Evolutionary conservation across 1,139 yeast species (phyloP).

Genomic region (Diutina mesorugosa): DNA sequence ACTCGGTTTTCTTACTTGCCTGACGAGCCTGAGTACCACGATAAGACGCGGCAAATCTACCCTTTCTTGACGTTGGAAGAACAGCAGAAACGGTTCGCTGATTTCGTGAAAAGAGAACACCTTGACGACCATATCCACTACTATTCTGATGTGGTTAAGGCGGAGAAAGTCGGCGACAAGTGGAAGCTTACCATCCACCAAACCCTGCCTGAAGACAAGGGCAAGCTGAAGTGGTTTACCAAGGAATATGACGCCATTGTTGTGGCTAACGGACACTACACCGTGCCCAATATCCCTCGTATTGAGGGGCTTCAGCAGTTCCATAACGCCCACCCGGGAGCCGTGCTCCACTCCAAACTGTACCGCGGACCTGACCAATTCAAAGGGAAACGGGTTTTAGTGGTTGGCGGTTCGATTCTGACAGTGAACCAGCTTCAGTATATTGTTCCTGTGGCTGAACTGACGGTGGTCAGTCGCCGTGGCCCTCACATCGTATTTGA

Average conservation of each 20-base stretch:
- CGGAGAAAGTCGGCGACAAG: slow-evolving; percentile 14
- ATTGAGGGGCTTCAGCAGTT: slow-evolving; percentile 3
- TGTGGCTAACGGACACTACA: slow-evolving; percentile 11
- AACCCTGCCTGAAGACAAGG: background rate
- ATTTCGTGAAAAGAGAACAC: slow-evolving; percentile 16
- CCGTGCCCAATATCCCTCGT: slow-evolving; percentile 7
- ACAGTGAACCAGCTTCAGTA: slow-evolving; percentile 2
- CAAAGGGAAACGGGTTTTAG: slow-evolving; percentile 8
- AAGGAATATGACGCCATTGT: slow-evolving; percentile 15
- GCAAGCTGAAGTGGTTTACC: slow-evolving; percentile 9
- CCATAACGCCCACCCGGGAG: background rate
- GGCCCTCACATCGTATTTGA: slow-evolving; percentile 16
- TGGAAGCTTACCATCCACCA: slow-evolving; percentile 28
- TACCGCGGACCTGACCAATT: slow-evolving; percentile 7
- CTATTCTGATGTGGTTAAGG: slow-evolving; percentile 25
- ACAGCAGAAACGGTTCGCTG: slow-evolving; percentile 16
- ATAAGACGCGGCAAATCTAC: slow-evolving; percentile 14
- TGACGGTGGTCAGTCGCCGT: background rate
- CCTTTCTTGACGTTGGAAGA: slow-evolving; percentile 31
- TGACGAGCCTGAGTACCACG: slow-evolving; percentile 15
- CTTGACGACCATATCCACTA: slow-evolving; percentile 21
- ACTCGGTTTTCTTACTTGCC: slow-evolving; percentile 29
- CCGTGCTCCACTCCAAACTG: background rate
- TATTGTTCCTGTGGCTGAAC: background rate
- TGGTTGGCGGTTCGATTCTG: background rate